These are phyloP conservation scores for Aspergillus leporis DNA, from an alignment of 495 filamentous ascomycete species.

Conservation along the genomic window DNA sequence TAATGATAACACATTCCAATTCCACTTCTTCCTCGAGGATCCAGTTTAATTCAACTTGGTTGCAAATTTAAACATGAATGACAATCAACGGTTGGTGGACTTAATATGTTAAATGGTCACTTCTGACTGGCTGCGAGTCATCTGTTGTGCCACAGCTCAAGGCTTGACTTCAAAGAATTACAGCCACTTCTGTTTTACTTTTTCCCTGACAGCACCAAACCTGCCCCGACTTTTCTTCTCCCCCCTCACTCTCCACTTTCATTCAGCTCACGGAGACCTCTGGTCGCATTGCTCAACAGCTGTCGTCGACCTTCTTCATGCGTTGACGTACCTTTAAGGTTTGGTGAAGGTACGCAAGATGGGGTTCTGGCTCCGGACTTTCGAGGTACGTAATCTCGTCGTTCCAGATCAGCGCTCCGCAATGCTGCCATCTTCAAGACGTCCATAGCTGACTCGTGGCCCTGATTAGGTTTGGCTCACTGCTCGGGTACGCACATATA, in stretches of 20 bases:
- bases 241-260: too few relatives aligned
- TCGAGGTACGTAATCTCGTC: slow-evolving; percentile 43
- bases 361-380: slow-evolving; percentile 33
- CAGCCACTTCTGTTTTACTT: too few relatives aligned
- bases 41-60: background rate
- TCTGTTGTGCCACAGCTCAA: background rate
- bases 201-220: too few relatives aligned
- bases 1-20: background rate
- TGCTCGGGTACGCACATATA: slow-evolving; percentile 34
- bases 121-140: slow-evolving; percentile 3
- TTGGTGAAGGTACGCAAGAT: slow-evolving; percentile 2
- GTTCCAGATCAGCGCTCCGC: background rate
- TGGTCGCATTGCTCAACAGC: too few relatives aligned
- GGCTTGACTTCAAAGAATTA: background rate
- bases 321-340: background rate
- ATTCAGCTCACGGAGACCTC: too few relatives aligned
- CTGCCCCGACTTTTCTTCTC: too few relatives aligned
- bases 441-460: slow-evolving; percentile 9
- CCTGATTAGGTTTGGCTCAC: slow-evolving; percentile 41
- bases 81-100: background rate
- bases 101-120: background rate
- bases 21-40: background rate
- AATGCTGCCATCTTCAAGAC: background rate
- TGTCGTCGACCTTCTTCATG: background rate
- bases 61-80: background rate